phyloP scores from a whole-genome alignment of 1,284 basidiomycete species.

The Ganoderma lucidum region DNA sequence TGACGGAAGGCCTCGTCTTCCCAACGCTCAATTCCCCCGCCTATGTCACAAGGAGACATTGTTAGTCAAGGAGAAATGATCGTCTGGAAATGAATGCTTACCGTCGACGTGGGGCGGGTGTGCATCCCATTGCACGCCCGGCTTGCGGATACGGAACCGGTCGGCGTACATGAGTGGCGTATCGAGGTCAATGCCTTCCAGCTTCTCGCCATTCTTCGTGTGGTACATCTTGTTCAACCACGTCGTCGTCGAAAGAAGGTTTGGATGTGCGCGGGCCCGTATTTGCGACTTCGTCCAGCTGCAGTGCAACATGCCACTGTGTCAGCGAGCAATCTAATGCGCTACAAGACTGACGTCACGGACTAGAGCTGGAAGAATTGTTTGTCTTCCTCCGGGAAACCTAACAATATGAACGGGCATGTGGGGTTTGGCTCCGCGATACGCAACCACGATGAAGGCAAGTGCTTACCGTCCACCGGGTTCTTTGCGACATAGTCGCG shows the following conservation, averaged over 20 bases:
- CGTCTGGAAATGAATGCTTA: conserved; percentile 33
- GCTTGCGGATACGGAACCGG: conserved; percentile 83
- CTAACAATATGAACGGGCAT: conserved; percentile 41
- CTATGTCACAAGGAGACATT: conserved; percentile 40
- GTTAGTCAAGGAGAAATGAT: not conserved
- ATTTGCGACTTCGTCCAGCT: conserved; percentile 80
- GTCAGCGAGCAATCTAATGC: not conserved
- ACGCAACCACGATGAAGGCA: not conserved
- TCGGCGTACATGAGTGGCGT: conserved; percentile 83
- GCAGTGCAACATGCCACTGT: conserved; percentile 34
- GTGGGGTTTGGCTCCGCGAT: not conserved
- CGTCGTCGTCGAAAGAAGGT: conserved; percentile 64
- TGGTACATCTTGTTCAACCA: conserved; percentile 77
- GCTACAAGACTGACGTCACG: not conserved
- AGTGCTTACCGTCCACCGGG: conserved; percentile 56
- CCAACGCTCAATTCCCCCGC: conserved; percentile 87
- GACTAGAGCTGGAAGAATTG: conserved; percentile 82
- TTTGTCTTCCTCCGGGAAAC: conserved; percentile 63
- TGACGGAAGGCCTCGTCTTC: conserved; percentile 77
- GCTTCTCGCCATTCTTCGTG: conserved; percentile 43
- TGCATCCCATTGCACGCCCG: conserved; percentile 70
- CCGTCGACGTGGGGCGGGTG: conserved; percentile 86
- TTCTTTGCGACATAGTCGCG: conserved; percentile 65
- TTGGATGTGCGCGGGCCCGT: conserved; percentile 78
- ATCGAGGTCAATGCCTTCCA: conserved; percentile 69